A percentile compares a stretch with the other conserved stretches of the same genome.
Evolutionary conservation across 1,284 basidiomycete genomes (phyloP).

Genomic region (Ustilago sp.): DNA sequence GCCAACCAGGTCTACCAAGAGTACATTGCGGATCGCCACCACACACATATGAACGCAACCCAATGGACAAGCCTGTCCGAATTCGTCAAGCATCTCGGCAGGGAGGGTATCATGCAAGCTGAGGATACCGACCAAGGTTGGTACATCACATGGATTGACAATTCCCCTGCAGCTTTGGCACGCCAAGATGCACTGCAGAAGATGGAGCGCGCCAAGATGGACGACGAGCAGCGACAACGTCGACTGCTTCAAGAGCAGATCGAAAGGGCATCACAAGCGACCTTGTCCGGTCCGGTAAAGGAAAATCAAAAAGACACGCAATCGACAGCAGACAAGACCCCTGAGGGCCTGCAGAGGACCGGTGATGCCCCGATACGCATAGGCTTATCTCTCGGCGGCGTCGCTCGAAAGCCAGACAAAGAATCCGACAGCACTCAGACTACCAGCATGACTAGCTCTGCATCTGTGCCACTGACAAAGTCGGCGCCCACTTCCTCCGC

Average conservation of each 20-base stretch:
- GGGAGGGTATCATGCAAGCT: slow-evolving; percentile 86
- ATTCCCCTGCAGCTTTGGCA: slow-evolving; percentile 88
- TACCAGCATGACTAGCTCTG: background rate
- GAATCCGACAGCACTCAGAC: background rate
- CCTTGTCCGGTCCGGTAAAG: slow-evolving; percentile 46
- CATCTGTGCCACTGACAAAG: background rate
- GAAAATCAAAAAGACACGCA: background rate
- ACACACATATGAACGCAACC: slow-evolving; percentile 98
- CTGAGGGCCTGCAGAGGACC: slow-evolving; percentile 42
- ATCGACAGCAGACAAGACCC: slow-evolving; percentile 10
- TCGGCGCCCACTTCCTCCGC: background rate
- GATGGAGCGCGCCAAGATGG: slow-evolving; percentile 89
- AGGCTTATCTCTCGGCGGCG: slow-evolving; percentile 30
- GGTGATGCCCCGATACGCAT: slow-evolving; percentile 52
- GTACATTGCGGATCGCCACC: slow-evolving; percentile 92
- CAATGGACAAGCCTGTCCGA: slow-evolving; percentile 96
- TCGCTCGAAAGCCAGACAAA: slow-evolving; percentile 6
- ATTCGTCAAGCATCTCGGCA: slow-evolving; percentile 90
- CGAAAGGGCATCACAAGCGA: slow-evolving; percentile 77
- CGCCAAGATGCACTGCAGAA: slow-evolving; percentile 91
- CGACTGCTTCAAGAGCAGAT: slow-evolving; percentile 93
- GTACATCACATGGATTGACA: slow-evolving; percentile 98
- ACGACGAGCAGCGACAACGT: slow-evolving; percentile 93
- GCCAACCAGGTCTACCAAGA: slow-evolving; percentile 98
- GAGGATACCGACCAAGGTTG: slow-evolving; percentile 98